Conservation (phyloP, 805 yeast genomes). For the Nakazawaea wickerhamii region DNA sequence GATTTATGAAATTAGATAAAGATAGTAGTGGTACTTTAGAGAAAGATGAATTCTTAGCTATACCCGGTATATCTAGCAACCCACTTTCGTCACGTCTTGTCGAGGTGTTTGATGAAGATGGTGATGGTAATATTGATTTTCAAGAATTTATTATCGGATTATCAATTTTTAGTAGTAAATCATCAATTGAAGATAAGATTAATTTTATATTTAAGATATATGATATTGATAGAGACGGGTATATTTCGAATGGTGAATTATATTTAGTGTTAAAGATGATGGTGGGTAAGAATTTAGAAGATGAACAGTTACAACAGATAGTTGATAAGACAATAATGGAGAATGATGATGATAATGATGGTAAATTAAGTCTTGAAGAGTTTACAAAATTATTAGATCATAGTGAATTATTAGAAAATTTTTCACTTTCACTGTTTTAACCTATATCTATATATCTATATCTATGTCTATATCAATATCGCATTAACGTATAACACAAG, state of each 20-base stretch:
- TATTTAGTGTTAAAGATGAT: slow-evolving; percentile 89
- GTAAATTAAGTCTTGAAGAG: slow-evolving; percentile 79
- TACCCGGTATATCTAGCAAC: slow-evolving; percentile 87
- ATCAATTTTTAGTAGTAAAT: slow-evolving; percentile 61
- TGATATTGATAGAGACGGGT: slow-evolving; percentile 95
- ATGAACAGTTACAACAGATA: slow-evolving; percentile 85
- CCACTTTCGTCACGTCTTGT: slow-evolving; percentile 87
- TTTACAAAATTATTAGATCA: slow-evolving; percentile 63
- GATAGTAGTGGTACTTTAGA: slow-evolving; percentile 93
- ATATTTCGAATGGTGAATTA: slow-evolving; percentile 89
- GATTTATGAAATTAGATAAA: slow-evolving; percentile 92
- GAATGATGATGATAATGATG: slow-evolving; percentile 85
- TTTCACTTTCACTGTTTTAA: slow-evolving; percentile 10
- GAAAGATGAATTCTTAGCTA: slow-evolving; percentile 80
- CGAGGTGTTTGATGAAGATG: slow-evolving; percentile 92
- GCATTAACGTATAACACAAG: too few relatives aligned
- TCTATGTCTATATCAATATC: too few relatives aligned
- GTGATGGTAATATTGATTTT: slow-evolving; percentile 90
- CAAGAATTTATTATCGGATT: slow-evolving; percentile 87
- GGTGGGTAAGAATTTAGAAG: slow-evolving; percentile 91
- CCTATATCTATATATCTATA: too few relatives aligned
- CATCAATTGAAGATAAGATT: slow-evolving; percentile 75
- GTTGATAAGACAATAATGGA: slow-evolving; percentile 97
- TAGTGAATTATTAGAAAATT: slow-evolving; percentile 12
- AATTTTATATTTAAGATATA: slow-evolving; percentile 88